phyloP scores from a whole-genome alignment of 257 asterid genomes.

The Salvia splendens region DNA sequence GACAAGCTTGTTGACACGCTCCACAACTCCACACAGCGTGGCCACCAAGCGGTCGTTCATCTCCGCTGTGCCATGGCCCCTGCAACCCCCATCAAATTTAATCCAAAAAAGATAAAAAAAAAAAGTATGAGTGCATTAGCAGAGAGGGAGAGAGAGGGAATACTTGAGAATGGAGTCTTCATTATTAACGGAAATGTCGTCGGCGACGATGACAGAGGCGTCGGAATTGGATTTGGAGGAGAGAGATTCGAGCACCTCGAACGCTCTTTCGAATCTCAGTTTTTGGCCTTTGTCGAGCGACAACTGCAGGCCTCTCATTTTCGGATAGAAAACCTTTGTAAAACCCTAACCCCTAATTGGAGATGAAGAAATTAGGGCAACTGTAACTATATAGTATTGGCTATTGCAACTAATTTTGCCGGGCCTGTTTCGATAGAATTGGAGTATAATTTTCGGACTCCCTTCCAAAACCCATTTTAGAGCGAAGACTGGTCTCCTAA shows the following conservation, averaged over 20 bases:
- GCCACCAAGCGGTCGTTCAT: conserved; percentile 70
- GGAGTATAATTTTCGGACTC: no score
- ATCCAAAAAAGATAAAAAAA: not conserved
- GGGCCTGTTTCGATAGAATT: not conserved
- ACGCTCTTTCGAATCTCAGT: conserved; percentile 62
- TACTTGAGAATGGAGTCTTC: conserved; percentile 95
- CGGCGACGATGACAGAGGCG: conserved; percentile 83
- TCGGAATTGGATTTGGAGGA: conserved; percentile 68
- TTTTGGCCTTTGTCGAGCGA: conserved; percentile 70
- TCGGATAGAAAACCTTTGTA: conserved; percentile 36
- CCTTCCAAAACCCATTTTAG: no score
- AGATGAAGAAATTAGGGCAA: conserved; percentile 16
- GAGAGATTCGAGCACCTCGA: conserved; percentile 62
- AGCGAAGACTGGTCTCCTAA: no score
- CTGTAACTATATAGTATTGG: not conserved
- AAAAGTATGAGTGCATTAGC: not conserved
- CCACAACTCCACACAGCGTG: conserved; percentile 87
- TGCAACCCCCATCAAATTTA: conserved; percentile 37
- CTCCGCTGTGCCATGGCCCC: conserved; percentile 96
- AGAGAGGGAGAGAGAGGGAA: not conserved
- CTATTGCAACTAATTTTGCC: not conserved
- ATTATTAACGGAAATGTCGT: conserved; percentile 69
- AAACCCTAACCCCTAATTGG: conserved; percentile 32
- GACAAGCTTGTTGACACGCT: conserved; percentile 90
- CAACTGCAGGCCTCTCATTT: conserved; percentile 71